Evolutionary conservation across 179 eudicot genomes (phyloP).

Genomic region (Gypsophila paniculata): DNA sequence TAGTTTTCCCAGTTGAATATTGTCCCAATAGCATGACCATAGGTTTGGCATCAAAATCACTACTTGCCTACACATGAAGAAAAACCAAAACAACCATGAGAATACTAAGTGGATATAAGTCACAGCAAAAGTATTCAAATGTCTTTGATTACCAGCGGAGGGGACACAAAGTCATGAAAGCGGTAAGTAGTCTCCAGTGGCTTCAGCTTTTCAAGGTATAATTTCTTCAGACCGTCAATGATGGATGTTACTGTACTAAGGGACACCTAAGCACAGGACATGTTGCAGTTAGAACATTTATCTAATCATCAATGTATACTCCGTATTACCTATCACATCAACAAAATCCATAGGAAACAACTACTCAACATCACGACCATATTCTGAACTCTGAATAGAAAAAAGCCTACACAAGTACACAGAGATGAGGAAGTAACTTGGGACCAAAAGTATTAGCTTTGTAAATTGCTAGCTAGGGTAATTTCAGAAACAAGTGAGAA

Average conservation of each 20-base stretch:
- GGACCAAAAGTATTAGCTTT: neutral
- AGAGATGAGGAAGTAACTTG: conserved; percentile 1
- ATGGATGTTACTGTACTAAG: conserved; percentile 69
- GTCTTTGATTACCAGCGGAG: conserved; percentile 58
- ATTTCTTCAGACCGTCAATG: conserved; percentile 76
- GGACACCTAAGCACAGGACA: conserved; percentile 31
- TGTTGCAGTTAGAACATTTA: conserved; percentile 3
- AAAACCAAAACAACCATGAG: conserved; percentile 15
- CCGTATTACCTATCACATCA: neutral
- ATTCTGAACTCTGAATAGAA: too few relatives aligned
- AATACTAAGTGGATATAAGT: neutral
- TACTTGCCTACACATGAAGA: conserved; percentile 46
- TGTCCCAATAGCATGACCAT: conserved; percentile 99
- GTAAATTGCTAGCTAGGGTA: neutral
- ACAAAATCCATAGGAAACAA: too few relatives aligned
- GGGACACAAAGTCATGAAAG: conserved; percentile 77
- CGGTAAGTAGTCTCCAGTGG: conserved; percentile 79
- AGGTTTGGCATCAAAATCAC: conserved; percentile 94
- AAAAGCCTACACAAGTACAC: neutral
- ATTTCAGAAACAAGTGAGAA: too few relatives aligned
- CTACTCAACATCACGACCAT: neutral
- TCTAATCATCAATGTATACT: neutral
- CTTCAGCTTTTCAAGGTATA: conserved; percentile 75
- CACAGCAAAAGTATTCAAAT: neutral
- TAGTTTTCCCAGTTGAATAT: conserved; percentile 95